Base-by-base conservation (phyloP, 345 rosid species). In the Moricandia moricandioides region DNA sequence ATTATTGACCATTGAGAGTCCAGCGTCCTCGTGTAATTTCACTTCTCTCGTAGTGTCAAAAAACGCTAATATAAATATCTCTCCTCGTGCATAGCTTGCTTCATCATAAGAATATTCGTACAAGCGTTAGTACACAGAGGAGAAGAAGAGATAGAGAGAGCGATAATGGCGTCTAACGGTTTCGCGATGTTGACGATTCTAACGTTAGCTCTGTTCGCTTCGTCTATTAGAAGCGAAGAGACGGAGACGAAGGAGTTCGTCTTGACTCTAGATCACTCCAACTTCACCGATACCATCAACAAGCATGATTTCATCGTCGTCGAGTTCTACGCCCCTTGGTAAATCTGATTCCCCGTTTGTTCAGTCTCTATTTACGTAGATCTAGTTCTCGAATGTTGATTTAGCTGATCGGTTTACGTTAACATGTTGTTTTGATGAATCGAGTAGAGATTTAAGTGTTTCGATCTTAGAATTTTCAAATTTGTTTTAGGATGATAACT, bases 251-350 rank as follows among this genome's bases (percentile, higher is more conserved):
- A 89, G 86, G 96, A 93, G 82, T 87, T 84, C 77, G 99, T 95
- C n/a, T 72, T 92, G 78, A 92, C 97, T 3, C 78, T 95, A 31
- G 98, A 89, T 81, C 85, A 85, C 85, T 79, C 99, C 29, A 95
- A 95, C 86, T 92, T 95, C 86, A 77, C 90, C 16, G 98, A 92
- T 24, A 83, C 86, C 6, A 81, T 95, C 73, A 78, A 66, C 81
- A 90, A 91, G 75, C 92, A 87, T 80, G 86, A 95, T 24, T 88
- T 95, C 84, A 70, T 95, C 81, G 97, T 92, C 81, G 97, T 95
- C 35, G 97, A 95, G 70, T 95, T 95, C 82, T 95, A 95, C 81
- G 98, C 99, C 56, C 98, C 97, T 35, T 95, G 99, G 99, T 95
- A 83, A n/a, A 43, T 34, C 71, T 54, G 2, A 29, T 54, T 21